These are phyloP conservation scores for Chaetothyriales sp. DNA, from an alignment of 2,329 filamentous ascomycete genomes.

Conservation along the genomic window DNA sequence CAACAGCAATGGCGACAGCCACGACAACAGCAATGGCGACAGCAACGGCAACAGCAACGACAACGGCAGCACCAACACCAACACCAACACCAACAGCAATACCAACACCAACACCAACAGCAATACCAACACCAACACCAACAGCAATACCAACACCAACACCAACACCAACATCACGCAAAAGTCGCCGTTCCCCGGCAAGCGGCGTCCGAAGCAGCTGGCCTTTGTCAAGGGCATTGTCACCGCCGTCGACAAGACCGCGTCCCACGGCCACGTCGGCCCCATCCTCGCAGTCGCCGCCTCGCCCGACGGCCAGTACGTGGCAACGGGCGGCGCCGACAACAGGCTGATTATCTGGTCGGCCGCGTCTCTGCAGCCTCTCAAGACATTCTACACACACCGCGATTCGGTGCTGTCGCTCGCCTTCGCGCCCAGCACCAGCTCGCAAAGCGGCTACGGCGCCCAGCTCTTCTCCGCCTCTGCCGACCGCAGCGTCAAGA, in stretches of 20 bases:
- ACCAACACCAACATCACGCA: conserved; percentile 20
- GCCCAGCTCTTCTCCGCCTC: conserved; percentile 89
- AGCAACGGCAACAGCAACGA: conserved; percentile 22
- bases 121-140: background rate
- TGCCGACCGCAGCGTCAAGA: conserved; percentile 84
- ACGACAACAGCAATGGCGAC: conserved; percentile 1
- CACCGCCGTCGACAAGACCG: conserved; percentile 26
- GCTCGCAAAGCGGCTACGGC: conserved; percentile 32
- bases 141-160: conserved; percentile 30
- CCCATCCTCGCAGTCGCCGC: conserved; percentile 74
- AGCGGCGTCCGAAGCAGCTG: conserved; percentile 30
- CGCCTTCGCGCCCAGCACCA: conserved; percentile 67
- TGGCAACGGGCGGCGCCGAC: conserved; percentile 81
- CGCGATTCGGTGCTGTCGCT: conserved; percentile 74
- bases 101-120: conserved; percentile 30
- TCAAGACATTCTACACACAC: conserved; percentile 82
- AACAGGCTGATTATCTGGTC: conserved; percentile 79
- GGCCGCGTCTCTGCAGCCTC: conserved; percentile 59
- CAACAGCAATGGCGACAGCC: conserved; percentile 30
- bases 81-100: background rate
- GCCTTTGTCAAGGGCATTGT: conserved; percentile 37
- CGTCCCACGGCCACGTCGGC: conserved; percentile 59
- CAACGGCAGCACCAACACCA: background rate
- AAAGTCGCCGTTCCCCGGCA: conserved; percentile 34
- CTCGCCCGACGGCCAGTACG: conserved; percentile 76